A percentile compares a stretch with the other conserved stretches of the same genome.
Evolutionary conservation across 2,329 filamentous ascomycete species (phyloP).

Genomic region (Colletotrichum lini): DNA sequence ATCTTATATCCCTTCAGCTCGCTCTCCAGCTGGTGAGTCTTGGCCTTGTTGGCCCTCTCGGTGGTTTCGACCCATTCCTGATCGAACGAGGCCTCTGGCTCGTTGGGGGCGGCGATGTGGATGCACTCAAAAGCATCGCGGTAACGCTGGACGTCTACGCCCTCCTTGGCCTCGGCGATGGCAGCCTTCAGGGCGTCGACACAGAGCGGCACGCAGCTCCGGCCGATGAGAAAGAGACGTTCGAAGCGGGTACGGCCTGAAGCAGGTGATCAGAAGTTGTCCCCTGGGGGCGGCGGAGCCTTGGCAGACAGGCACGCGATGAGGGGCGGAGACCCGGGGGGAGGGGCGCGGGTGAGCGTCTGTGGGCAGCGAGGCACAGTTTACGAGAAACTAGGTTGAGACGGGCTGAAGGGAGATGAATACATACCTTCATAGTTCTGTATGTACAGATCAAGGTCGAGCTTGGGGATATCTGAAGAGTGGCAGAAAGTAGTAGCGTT

Average conservation of each 20-base stretch:
- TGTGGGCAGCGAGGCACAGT: conserved; percentile 29
- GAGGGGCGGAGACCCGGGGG: conserved; percentile 30
- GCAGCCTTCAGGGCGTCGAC: conserved; percentile 86
- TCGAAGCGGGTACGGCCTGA: conserved; percentile 85
- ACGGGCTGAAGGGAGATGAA: conserved; percentile 19
- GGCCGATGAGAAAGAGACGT: conserved; percentile 86
- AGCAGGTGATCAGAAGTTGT: conserved; percentile 20
- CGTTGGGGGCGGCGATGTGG: conserved; percentile 72
- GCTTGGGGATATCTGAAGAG: conserved; percentile 71
- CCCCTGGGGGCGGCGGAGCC: conserved; percentile 21
- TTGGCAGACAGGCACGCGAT: conserved; percentile 29
- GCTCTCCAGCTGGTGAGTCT: conserved; percentile 82
- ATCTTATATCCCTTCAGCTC: conserved; percentile 96
- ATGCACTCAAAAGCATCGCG: conserved; percentile 77
- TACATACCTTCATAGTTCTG: conserved; percentile 85
- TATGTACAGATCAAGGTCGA: conserved; percentile 93
- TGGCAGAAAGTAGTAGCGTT: conserved; percentile 17
- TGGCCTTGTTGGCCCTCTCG: conserved; percentile 75
- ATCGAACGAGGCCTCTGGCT: conserved; percentile 78
- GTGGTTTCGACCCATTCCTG: conserved; percentile 81
- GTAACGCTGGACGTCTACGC: conserved; percentile 82
- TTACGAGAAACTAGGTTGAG: conserved; percentile 32
- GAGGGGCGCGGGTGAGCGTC: conserved; percentile 10
- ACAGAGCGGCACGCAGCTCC: conserved; percentile 80
- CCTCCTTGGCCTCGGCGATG: conserved; percentile 80